Evolutionary conservation across 306 rosid species (phyloP).

Genomic region (Cicer bijugum): DNA sequence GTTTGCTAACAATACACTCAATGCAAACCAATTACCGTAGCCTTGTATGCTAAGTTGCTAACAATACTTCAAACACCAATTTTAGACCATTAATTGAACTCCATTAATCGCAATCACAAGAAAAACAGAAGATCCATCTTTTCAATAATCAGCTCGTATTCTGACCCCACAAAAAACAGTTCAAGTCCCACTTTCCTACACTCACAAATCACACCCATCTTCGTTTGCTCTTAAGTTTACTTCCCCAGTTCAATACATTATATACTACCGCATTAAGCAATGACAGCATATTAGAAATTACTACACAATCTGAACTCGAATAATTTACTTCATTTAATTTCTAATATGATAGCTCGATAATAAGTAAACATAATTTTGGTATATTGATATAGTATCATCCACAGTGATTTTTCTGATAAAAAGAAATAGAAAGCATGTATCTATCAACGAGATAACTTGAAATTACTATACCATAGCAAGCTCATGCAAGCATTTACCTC

Average conservation of each 20-base stretch:
- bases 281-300: conserved; percentile 32
- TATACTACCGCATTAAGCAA: conserved; percentile 39
- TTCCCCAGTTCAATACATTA: conserved; percentile 44
- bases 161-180: not conserved
- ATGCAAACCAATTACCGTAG: conserved; percentile 12
- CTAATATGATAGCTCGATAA: conserved; percentile 19
- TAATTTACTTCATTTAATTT: not conserved
- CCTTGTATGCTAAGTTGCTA: conserved; percentile 25
- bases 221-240: conserved; percentile 43
- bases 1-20: conserved; percentile 18
- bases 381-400: not conserved
- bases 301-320: conserved; percentile 33
- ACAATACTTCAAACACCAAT: conserved; percentile 35
- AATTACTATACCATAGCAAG: conserved; percentile 27
- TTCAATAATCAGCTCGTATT: conserved; percentile 31
- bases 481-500: conserved; percentile 41
- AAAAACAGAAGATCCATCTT: conserved; percentile 26
- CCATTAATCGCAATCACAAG: conserved; percentile 10
- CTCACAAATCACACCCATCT: conserved; percentile 1
- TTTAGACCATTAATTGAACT: conserved; percentile 26
- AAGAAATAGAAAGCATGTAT: conserved; percentile 35
- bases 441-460: conserved; percentile 36
- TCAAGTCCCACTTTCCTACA: conserved; percentile 10
- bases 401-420: conserved; percentile 27
- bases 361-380: conserved; percentile 5